Base-by-base conservation (phyloP, 768 basidiomycete genomes). In the Mycena filopes region DNA sequence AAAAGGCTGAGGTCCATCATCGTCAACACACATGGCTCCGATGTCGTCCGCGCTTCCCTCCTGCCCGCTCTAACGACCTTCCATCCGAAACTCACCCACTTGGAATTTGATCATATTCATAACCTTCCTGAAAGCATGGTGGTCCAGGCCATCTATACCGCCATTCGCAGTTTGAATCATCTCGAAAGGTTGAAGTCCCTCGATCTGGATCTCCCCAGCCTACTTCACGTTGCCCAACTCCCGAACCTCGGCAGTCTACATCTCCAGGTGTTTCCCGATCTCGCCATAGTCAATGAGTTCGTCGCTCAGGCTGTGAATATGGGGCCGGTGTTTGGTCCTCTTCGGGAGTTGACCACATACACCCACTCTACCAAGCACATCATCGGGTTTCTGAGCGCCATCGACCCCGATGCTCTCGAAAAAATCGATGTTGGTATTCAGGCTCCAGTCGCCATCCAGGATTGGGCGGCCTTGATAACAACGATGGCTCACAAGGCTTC, bases 151-250 rank as follows among this genome's bases (percentile, higher is more conserved):
- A 57, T 63, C 9, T 31, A 49, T 41, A 21, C 59, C 20, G 45
- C 59, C 8, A 55, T 63, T 33, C 45, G 47, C 42, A 63, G 55
- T 21, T 48, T 47, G 55, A 50, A 55, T 23, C 38, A 57, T 16
- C 31, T 63, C 26, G 55, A 63, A n/a, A 51, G 31, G 40, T 25
- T 63, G 21, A 43, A 20, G 28, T 42, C 23, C 3, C 5, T 9
- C 21, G 25, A 15, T 36, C 45, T 63, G 21, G 31, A 63, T 51
- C 40, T 56, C 12, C 33, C 62, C 4, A 57, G 40, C 41, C 28
- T 51, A 26, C 55, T 55, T 3, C 62, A 63, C 28, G 47, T 63
- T 2, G 62, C 62, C 5, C 54, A 48, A 28, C 62, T 63, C 29
- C 62, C 62, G 4, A 55, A 42, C 41, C 48, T 63, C 15, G 23